Conservation (phyloP, 164 flowering plant genomes). For the Vitis cinerea region DNA sequence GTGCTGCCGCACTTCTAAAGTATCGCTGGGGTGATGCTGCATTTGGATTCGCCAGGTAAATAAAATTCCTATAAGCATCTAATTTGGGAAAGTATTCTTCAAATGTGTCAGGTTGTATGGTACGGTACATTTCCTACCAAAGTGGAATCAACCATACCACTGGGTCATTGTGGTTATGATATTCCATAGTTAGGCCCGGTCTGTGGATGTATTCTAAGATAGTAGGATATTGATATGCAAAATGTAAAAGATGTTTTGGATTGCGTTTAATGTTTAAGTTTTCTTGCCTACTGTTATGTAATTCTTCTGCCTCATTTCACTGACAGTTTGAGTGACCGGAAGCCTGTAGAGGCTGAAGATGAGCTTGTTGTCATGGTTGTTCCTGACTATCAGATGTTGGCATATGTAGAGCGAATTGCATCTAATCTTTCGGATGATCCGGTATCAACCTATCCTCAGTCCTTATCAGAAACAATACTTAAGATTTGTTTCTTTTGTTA, state of each 20-base stretch:
- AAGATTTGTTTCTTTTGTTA: not conserved
- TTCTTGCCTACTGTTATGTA: not conserved
- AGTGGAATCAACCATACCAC: not conserved
- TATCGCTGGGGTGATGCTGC: slow-evolving; percentile 89
- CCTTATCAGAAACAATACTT: not conserved
- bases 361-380: slow-evolving; percentile 92
- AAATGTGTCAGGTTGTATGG: not conserved
- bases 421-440: slow-evolving; percentile 81
- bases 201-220: not conserved
- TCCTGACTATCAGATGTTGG: slow-evolving; percentile 98
- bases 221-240: not conserved
- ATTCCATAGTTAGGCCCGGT: not conserved
- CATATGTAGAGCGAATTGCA: slow-evolving; percentile 75
- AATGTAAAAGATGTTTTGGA: not conserved
- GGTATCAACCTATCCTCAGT: slow-evolving; percentile 32
- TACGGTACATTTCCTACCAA: not conserved
- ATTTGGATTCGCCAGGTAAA: slow-evolving; percentile 84
- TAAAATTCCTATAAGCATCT: not conserved
- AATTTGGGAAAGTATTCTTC: not conserved
- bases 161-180: not conserved
- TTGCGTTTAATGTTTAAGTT: not conserved
- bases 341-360: slow-evolving; percentile 79
- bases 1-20: slow-evolving; percentile 94
- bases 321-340: slow-evolving; percentile 88
- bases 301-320: slow-evolving; percentile 10